Evolutionary conservation across 352 stramenopile genomes (phyloP).

Genomic region (Phytophthora pini): DNA sequence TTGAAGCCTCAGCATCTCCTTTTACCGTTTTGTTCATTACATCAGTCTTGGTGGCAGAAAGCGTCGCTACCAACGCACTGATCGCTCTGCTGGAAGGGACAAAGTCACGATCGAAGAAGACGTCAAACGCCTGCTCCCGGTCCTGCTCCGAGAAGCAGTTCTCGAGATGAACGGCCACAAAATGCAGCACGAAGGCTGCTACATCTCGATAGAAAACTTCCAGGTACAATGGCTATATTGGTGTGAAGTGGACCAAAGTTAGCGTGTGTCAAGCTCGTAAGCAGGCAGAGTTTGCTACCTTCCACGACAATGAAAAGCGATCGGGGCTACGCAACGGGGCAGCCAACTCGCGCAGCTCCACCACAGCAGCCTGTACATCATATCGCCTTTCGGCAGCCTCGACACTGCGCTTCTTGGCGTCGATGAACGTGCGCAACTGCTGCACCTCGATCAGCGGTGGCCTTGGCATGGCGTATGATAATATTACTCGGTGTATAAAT

Average conservation of each 20-base stretch:
- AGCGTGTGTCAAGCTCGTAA: neutral
- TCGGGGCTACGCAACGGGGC: constrained; percentile 39
- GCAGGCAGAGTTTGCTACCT: constrained; percentile 39
- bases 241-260: neutral
- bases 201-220: constrained; percentile 68
- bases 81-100: constrained; percentile 48
- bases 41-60: constrained; percentile 35
- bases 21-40: constrained; percentile 8
- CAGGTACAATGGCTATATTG: constrained; percentile 53
- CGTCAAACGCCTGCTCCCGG: constrained; percentile 53
- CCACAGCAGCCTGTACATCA: constrained; percentile 42
- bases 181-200: constrained; percentile 54
- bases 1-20: constrained; percentile 45
- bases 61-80: constrained; percentile 40
- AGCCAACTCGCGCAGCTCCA: constrained; percentile 41
- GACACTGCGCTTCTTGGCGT: constrained; percentile 52
- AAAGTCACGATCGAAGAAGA: constrained; percentile 54
- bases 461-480: too few relatives aligned
- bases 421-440: constrained; percentile 56
- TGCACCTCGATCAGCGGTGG: constrained; percentile 23
- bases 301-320: constrained; percentile 48
- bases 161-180: constrained; percentile 61
- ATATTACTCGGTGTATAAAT: too few relatives aligned
- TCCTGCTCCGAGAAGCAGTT: constrained; percentile 53
- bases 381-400: constrained; percentile 56